Evolutionary conservation across 345 rosid genomes (phyloP), one percentile per base, ranked within the genome.

Genomic region (Brassica rapa): DNA sequence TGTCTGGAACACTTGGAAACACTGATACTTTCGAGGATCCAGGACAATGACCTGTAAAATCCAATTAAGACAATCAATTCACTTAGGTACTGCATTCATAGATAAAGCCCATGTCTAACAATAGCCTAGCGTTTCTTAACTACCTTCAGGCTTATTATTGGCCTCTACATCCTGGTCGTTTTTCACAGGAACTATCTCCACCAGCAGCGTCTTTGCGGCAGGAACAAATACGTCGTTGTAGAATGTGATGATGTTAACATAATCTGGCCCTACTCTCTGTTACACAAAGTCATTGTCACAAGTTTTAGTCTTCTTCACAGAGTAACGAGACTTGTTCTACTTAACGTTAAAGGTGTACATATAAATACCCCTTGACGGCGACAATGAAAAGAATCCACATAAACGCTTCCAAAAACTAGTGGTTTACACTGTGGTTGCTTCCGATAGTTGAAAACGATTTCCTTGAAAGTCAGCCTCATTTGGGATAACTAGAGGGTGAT

Each of bases 371-470:
- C 82, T 55, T 78, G 19, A 51, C 56, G 90, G 72, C 87, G 89
- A 23, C 86, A 78, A 23, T 88, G 82, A 71, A 90, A 82, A 74
- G 89, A 82, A 80, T 93, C 96, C 76, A 93, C 87, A 86, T 86
- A 91, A 30, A 95, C 97, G 43, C 87, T 89, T 33, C 92, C 88
- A 78, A 91, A 95, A 51, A 95, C 97, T 81, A 87, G 94, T 23
- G 92, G 93, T 82, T 90, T 93, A 83, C 97, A 91, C 68, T 93
- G 99, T 75, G 98, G 94, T 77, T 95, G 99, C 92, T 91, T 95
- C 84, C 93, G 85, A 74, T 91, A 93, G 85, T 93, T 91, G 86
- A 62, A 77, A 63, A 93, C 86, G 65, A 95, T 93, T 71, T 93
- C 97, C 84, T 79, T 84, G 75, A 95, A 95, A 53, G 98, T 91